These are phyloP conservation scores for Lactarius hatsudake DNA, from an alignment of 768 basidiomycete genomes.

Conservation along the genomic window DNA sequence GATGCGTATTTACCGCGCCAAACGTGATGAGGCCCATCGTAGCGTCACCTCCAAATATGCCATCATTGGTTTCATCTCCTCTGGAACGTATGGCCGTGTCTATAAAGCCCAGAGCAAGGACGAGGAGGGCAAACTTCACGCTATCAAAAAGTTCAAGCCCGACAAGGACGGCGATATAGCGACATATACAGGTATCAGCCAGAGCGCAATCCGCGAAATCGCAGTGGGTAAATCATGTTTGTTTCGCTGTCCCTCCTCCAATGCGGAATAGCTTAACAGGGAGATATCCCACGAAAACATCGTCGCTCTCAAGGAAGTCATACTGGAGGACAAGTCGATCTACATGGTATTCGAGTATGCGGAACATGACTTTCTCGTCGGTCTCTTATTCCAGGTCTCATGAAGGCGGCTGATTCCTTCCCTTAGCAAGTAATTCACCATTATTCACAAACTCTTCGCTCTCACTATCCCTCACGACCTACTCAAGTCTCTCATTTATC, in stretches of 20 bases:
- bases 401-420: not conserved
- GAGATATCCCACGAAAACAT: constrained; percentile 91
- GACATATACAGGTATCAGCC: constrained; percentile 96
- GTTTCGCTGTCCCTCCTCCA: constrained; percentile 12
- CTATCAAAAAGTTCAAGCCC: constrained; percentile 99
- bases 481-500: constrained; percentile 91
- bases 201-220: constrained; percentile 96
- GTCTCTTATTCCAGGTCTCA: constrained; percentile 31
- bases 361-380: constrained; percentile 94
- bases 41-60: constrained; percentile 79
- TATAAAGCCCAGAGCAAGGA: constrained; percentile 90
- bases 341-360: constrained; percentile 99
- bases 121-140: constrained; percentile 69
- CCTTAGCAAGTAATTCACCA: constrained; percentile 96
- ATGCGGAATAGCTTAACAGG: constrained; percentile 64
- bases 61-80: constrained; percentile 96
- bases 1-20: constrained; percentile 82
- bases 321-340: constrained; percentile 96
- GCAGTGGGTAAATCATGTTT: constrained; percentile 56
- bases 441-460: constrained; percentile 86
- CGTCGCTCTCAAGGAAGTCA: constrained; percentile 88
- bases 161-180: constrained; percentile 98
- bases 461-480: constrained; percentile 70
- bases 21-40: constrained; percentile 65
- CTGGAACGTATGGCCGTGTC: constrained; percentile 97